phyloP scores from a whole-genome alignment of 2,329 filamentous ascomycete genomes.

The Celoporthe dispersa region DNA sequence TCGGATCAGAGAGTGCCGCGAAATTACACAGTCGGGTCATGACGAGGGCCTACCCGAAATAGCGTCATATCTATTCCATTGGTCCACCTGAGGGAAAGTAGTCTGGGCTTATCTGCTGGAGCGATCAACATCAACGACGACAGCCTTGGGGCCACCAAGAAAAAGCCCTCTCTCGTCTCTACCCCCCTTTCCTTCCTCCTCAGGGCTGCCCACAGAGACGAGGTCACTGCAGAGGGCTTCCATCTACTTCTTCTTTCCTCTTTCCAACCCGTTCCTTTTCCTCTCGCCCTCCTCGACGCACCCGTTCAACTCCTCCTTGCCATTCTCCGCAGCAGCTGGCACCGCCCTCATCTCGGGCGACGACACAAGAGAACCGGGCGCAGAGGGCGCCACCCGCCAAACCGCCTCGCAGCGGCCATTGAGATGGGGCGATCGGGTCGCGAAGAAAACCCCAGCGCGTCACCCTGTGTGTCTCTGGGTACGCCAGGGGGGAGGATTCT shows the following conservation, averaged over 20 bases:
- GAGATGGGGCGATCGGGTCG: not conserved
- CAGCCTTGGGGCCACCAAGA: not conserved
- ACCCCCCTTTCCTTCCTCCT: not conserved
- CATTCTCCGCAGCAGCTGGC: not conserved
- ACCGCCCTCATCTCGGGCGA: slow-evolving; percentile 1
- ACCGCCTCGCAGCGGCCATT: not conserved
- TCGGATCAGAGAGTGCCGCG: not conserved
- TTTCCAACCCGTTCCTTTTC: not conserved
- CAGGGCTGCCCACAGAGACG: not conserved
- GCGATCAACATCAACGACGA: not conserved
- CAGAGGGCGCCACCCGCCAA: not conserved
- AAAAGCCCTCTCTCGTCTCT: not conserved
- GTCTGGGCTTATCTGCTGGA: not conserved
- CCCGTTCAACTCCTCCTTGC: not conserved
- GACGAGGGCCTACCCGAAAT: slow-evolving; percentile 16
- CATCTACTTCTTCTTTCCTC: not conserved
- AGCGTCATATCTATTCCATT: slow-evolving; percentile 7
- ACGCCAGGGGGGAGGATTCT: not conserved
- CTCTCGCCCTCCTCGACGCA: not conserved
- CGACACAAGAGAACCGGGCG: not conserved
- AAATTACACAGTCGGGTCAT: not conserved
- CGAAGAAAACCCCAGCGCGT: not conserved
- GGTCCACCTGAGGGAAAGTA: not conserved
- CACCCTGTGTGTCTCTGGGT: not conserved
- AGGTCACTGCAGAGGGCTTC: not conserved